Base-by-base conservation (phyloP, 2,329 filamentous ascomycete species). In the Penicillium sp. region DNA sequence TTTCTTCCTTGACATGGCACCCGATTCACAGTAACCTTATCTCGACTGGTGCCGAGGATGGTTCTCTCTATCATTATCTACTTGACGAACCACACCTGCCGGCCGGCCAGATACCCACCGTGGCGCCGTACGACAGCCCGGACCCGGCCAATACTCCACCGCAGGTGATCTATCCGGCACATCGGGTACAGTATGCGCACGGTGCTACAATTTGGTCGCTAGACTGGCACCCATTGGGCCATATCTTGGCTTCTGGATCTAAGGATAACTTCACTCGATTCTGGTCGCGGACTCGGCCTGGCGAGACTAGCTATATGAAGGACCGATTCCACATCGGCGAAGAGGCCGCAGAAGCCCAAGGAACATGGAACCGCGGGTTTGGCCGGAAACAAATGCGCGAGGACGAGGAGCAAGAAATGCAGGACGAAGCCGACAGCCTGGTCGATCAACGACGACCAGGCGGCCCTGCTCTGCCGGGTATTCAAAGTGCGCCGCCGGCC, bases 231-330 rank as follows among this genome's bases (percentile, higher is more conserved):
- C 94, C 94, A 0, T 82, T 97, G 0, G 94, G 94, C 29, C 94
- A 99, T 70, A 93, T 99, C 61, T 84, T 99, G 8, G 92, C 92
- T 0, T 96, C 93, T 2, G 94, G 94, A 13, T 96, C 92, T 11
- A 97, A 99, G 73, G 94, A 99, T 73, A 88, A 94, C 40, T 92
- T 96, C 60, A 97, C 94, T 2, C 87, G 94, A 47, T 99, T 99
- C 79, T 99, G 94, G 94, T 92, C 92, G 4, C 87, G 94, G 41
- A 86, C 91, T 16, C 82, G 94, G 47, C 94, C 94, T 2, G 94
- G 94, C 48, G 93, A 97, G 65, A 84, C 82, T n/a, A 87, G 89
- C 52, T 89, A 89, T 66, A 84, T 91, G 75, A 92, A 92, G 69
- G 94, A 99, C 76, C 86, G 92, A 57, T 97, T 95, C 74, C 94